phyloP scores from a whole-genome alignment of 306 rosid species.

The Sesbania bispinosa region DNA sequence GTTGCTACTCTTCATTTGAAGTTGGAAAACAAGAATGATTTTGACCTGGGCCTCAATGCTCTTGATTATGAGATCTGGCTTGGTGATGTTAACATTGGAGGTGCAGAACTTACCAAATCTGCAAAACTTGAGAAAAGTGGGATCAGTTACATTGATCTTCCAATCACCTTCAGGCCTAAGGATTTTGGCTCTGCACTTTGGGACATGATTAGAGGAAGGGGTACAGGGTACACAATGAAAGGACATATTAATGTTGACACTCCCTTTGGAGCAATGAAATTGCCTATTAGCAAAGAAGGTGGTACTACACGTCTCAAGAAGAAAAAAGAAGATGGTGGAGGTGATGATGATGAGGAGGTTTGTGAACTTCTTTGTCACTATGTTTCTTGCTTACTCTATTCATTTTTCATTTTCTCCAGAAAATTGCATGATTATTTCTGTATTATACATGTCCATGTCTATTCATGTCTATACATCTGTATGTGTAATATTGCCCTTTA shows the following conservation, averaged over 20 bases:
- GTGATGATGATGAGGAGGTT: constrained; percentile 45
- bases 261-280: constrained; percentile 79
- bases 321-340: constrained; percentile 53
- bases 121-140: constrained; percentile 52
- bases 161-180: constrained; percentile 81
- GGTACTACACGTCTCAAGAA: constrained; percentile 77
- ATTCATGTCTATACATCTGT: neutral
- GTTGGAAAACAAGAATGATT: constrained; percentile 77
- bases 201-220: constrained; percentile 86
- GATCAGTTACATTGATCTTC: constrained; percentile 46
- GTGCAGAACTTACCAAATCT: constrained; percentile 55
- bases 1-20: constrained; percentile 65
- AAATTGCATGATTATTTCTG: neutral
- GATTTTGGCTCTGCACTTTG: constrained; percentile 82
- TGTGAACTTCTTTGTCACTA: constrained; percentile 11
- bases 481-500: neutral
- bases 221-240: constrained; percentile 65
- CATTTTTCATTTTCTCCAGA: neutral
- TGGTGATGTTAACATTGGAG: constrained; percentile 62
- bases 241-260: constrained; percentile 72
- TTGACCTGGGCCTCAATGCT: constrained; percentile 55
- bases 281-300: constrained; percentile 68
- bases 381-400: neutral
- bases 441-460: neutral
- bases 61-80: constrained; percentile 80